Conservation (phyloP, 345 rosid genomes). For the Garcia nutans region DNA sequence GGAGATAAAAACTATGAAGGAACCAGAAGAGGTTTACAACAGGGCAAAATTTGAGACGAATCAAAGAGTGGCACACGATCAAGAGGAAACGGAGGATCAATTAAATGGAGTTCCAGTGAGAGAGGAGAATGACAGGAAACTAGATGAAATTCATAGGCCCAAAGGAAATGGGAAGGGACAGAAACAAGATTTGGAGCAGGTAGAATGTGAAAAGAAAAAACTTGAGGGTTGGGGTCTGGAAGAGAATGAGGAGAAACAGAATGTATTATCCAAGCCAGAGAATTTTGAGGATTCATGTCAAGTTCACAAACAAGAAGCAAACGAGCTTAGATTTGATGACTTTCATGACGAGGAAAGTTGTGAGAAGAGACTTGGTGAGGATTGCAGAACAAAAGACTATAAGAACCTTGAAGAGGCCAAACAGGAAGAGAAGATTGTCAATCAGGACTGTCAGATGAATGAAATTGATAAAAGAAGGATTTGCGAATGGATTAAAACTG, state of each 20-base stretch:
- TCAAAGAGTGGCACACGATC: conserved; percentile 18
- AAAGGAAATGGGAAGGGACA: conserved; percentile 25
- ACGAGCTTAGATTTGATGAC: conserved; percentile 16
- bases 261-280: conserved; percentile 16
- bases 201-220: conserved; percentile 17
- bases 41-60: conserved; percentile 19
- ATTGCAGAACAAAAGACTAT: conserved; percentile 14
- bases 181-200: conserved; percentile 29
- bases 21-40: conserved; percentile 13
- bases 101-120: conserved; percentile 22
- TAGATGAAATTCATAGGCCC: conserved; percentile 19
- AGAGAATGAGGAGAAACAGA: conserved; percentile 25
- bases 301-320: conserved; percentile 21
- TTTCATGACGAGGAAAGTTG: conserved; percentile 21
- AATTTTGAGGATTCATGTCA: conserved; percentile 13
- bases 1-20: conserved; percentile 18
- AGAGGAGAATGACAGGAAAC: conserved; percentile 23
- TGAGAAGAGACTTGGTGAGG: conserved; percentile 15
- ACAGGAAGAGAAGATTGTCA: conserved; percentile 19
- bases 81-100: conserved; percentile 24
- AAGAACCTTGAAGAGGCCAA: conserved; percentile 14
- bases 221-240: conserved; percentile 20
- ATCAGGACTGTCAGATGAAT: conserved; percentile 14
- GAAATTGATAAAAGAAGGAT: conserved; percentile 11
- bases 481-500: conserved; percentile 6